A percentile compares a stretch with the other conserved stretches of the same genome.
Evolutionary conservation across 202 grass and related monocot species (phyloP).

Genomic region (Dendrocalamus latiflorus): DNA sequence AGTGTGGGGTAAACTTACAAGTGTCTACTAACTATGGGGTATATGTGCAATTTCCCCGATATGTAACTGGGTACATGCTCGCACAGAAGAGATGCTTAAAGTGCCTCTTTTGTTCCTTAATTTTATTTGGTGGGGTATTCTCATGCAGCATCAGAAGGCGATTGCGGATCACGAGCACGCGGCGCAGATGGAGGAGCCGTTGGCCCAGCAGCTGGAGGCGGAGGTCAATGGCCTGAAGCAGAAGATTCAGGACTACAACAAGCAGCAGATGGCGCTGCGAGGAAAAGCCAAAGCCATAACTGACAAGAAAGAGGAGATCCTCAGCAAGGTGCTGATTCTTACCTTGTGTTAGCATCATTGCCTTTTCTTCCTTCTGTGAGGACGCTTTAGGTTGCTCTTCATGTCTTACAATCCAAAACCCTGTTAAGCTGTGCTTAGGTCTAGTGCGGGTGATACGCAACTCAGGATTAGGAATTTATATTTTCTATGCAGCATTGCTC

Average conservation of each 20-base stretch:
- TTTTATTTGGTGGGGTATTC: background rate
- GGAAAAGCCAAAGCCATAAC: slow-evolving; percentile 37
- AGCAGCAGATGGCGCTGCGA: slow-evolving; percentile 59
- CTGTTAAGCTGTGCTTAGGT: background rate
- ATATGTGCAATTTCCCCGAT: too few species aligned
- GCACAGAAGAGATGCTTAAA: background rate
- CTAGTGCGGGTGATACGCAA: background rate
- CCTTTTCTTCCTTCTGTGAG: background rate
- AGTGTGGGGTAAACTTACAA: too few species aligned
- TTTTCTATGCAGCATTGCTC: background rate
- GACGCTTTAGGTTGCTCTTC: background rate
- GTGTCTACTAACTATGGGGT: too few species aligned
- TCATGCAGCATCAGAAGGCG: slow-evolving; percentile 50
- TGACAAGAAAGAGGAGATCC: slow-evolving; percentile 48
- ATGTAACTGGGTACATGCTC: background rate
- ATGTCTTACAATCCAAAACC: background rate
- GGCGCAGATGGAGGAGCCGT: slow-evolving; percentile 52
- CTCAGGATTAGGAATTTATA: background rate
- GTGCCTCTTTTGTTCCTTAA: background rate
- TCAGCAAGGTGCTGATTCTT: slow-evolving; percentile 43
- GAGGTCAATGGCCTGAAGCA: slow-evolving; percentile 49
- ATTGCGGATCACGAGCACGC: slow-evolving; percentile 50
- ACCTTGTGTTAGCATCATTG: background rate
- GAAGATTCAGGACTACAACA: slow-evolving; percentile 63
- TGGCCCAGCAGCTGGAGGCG: slow-evolving; percentile 41